Percentiles rank a stretch among this genome's conserved stretches.
phyloP scores from a whole-genome alignment of 2,329 filamentous ascomycete species.

The Aureobasidium pullulans region DNA sequence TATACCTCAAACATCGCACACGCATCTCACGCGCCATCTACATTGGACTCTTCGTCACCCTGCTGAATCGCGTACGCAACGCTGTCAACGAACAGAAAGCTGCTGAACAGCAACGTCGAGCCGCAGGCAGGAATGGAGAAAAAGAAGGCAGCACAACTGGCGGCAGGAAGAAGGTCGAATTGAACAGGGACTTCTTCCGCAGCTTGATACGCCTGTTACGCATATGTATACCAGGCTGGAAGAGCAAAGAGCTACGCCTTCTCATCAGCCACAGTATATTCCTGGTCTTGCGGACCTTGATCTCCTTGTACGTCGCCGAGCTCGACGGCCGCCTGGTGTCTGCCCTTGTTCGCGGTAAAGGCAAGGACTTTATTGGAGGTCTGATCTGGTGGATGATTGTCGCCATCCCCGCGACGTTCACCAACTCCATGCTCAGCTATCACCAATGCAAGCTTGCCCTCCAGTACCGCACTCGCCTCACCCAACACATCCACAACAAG shows the following conservation, averaged over 20 bases:
- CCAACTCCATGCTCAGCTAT: conserved; percentile 97
- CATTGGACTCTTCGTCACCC: conserved; percentile 69
- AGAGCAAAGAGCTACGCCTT: conserved; percentile 78
- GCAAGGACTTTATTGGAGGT: conserved; percentile 78
- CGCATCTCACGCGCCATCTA: conserved; percentile 79
- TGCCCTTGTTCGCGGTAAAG: conserved; percentile 82
- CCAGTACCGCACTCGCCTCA: conserved; percentile 85
- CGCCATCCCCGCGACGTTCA: conserved; percentile 91
- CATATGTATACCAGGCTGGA: conserved; percentile 87
- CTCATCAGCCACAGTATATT: conserved; percentile 90
- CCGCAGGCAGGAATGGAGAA: conserved; percentile 32
- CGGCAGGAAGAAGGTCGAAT: conserved; percentile 63
- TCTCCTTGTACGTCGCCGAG: conserved; percentile 92
- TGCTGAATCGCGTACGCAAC: conserved; percentile 81
- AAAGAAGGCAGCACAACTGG: conserved; percentile 17
- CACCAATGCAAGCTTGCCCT: conserved; percentile 93
- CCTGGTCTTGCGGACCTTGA: conserved; percentile 78
- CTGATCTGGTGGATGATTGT: conserved; percentile 99
- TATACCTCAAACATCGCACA: conserved; percentile 74
- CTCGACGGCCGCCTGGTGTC: conserved; percentile 92
- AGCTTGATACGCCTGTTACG: conserved; percentile 69
- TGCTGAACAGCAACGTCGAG: conserved; percentile 50
- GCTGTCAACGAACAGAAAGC: conserved; percentile 86
- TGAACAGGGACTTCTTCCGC: conserved; percentile 81
- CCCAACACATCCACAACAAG: conserved; percentile 89